Percentiles rank a stretch among this genome's conserved stretches.
These are phyloP conservation scores for Aspergillus tubingensis DNA, from an alignment of 2,329 filamentous ascomycete genomes.

Conservation along the genomic window DNA sequence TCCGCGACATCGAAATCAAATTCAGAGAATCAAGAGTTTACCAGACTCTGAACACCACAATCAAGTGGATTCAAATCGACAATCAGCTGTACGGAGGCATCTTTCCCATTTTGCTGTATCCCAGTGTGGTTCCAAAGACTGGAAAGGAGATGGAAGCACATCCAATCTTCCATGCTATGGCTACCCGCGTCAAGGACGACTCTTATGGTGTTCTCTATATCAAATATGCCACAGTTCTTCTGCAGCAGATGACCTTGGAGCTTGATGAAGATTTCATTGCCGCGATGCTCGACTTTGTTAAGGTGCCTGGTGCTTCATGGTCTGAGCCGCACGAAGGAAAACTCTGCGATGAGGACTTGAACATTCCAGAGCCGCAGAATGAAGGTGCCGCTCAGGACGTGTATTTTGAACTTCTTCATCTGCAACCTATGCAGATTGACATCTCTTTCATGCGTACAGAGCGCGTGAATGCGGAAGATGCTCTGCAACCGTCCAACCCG, in stretches of 20 bases:
- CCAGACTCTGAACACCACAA: constrained; percentile 83
- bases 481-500: constrained; percentile 84
- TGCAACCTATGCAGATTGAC: constrained; percentile 98
- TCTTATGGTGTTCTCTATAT: constrained; percentile 97
- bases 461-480: constrained; percentile 93
- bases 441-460: constrained; percentile 96
- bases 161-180: constrained; percentile 86
- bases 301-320: constrained; percentile 88
- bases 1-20: constrained; percentile 85
- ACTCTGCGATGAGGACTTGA: constrained; percentile 84
- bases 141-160: constrained; percentile 95
- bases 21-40: constrained; percentile 93
- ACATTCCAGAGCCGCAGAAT: constrained; percentile 87
- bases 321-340: constrained; percentile 78
- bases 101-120: constrained; percentile 95
- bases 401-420: constrained; percentile 95
- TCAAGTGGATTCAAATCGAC: constrained; percentile 99
- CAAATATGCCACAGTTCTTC: constrained; percentile 90
- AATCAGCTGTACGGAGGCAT: constrained; percentile 98
- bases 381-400: constrained; percentile 87
- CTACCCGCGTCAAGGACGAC: constrained; percentile 95
- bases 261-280: constrained; percentile 98
- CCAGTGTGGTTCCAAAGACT: constrained; percentile 95
- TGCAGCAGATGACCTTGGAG: constrained; percentile 98
- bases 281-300: constrained; percentile 89